Base-by-base conservation (phyloP, 768 basidiomycete genomes). In the Termitomyces eurrhizus region DNA sequence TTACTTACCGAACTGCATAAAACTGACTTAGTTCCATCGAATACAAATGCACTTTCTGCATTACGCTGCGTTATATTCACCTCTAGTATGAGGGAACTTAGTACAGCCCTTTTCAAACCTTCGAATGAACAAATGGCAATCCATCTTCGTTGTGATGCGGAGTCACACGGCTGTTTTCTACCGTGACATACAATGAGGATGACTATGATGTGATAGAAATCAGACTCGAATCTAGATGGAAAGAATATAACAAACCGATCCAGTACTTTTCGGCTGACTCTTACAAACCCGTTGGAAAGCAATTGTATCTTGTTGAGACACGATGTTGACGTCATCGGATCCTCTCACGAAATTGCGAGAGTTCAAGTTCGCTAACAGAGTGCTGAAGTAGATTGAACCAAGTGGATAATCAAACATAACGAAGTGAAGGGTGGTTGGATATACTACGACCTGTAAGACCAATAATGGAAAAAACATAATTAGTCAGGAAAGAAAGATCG, bases 351-450 rank as follows among this genome's bases (percentile, higher is more conserved):
- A 58, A 3, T 2, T 35, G 48, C 57, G 36, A 21, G 57, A 50
- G 49, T 58, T 58, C 35, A 58, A 42, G 33, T 58, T 58, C 1
- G 57, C 57, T 2, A 58, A 18, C 4, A 58, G 35, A 18, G 57
- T 58, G 39, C 57, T 52, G 16, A 52, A 58, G 39, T 58, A 58
- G 26, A 58, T 50, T 3, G 57, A 58, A 14, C 49, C 1, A 7
- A 58, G 24, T n/a, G 49, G 11, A 32, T 39, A 52, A 16, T 58
- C 49, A 11, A 51, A 49, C 26, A 52, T 52, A 3, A 44, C 24
- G 11, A n/a, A 51, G 8, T 42, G 39, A 7, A 21, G 7, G 9
- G 46, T 37, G 18, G 7, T n/a, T 14, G 49, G 37, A 58, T 39
- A 51, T 7, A 50, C 0, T 2, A 21, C 26, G 18, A 50, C 32